Conservation (phyloP, 305 asterid genomes). For the Fraxinus floribunda region DNA sequence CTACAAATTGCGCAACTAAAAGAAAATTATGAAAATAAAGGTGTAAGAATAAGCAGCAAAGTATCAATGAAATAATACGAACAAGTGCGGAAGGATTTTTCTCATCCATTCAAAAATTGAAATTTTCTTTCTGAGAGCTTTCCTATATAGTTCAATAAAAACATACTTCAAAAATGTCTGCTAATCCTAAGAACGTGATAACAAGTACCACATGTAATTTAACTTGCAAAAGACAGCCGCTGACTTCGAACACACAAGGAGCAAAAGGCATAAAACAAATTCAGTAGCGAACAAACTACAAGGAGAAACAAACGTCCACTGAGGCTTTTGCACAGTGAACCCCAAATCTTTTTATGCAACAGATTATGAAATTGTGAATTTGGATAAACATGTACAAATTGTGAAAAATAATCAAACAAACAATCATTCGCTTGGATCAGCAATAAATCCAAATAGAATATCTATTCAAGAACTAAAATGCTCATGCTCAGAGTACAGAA, state of each 20-base stretch:
- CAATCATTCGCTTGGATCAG: background rate
- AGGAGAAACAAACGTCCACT: background rate
- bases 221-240: background rate
- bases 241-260: background rate
- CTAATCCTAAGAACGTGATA: background rate
- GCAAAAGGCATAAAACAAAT: background rate
- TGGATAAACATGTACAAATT: background rate
- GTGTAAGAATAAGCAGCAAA: background rate
- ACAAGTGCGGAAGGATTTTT: background rate
- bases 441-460: background rate
- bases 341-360: background rate
- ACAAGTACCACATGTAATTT: background rate
- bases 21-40: constrained; percentile 8
- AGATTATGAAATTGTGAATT: background rate
- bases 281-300: background rate
- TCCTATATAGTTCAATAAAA: background rate
- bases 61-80: background rate
- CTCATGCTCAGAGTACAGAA: background rate
- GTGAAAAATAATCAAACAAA: background rate
- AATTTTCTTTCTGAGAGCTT: background rate
- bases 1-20: background rate
- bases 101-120: background rate
- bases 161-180: background rate
- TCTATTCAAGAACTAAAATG: background rate
- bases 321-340: background rate